A percentile compares a stretch with the other conserved stretches of the same genome.
phyloP scores from a whole-genome alignment of 345 rosid genomes.

The Cardamine chenopodiifolia region DNA sequence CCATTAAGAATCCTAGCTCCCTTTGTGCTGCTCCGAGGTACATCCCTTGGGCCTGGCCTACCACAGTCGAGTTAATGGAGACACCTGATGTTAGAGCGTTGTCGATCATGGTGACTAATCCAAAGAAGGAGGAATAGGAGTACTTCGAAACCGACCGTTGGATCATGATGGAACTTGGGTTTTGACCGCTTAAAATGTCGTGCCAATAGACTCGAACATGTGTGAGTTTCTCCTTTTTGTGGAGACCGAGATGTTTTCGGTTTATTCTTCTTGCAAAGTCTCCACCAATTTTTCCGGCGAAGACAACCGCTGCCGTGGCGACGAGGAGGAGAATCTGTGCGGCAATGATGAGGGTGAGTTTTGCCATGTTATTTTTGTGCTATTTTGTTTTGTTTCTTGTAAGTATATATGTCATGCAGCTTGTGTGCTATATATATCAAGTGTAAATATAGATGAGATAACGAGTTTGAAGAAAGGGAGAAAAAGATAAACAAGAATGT shows the following conservation, averaged over 20 bases:
- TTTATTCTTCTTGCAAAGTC: constrained; percentile 1
- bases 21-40: neutral
- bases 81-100: neutral
- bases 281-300: neutral
- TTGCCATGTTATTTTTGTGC: neutral
- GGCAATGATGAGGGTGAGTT: constrained; percentile 23
- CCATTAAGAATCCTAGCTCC: neutral
- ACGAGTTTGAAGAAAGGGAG: neutral
- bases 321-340: constrained; percentile 17
- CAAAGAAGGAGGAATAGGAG: neutral
- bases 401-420: neutral
- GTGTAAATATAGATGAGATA: neutral
- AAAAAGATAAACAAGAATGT: neutral
- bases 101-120: neutral
- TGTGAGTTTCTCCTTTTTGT: constrained; percentile 48
- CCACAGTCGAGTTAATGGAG: neutral
- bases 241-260: constrained; percentile 22
- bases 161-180: constrained; percentile 39
- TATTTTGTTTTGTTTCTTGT: neutral
- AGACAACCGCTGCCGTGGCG: too few relatives aligned
- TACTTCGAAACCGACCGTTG: constrained; percentile 27
- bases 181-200: constrained; percentile 46
- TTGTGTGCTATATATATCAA: neutral
- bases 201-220: constrained; percentile 58
- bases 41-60: neutral